Base-by-base conservation (phyloP, 192 early-diverging fungal species). In the Linnemannia exigua region DNA sequence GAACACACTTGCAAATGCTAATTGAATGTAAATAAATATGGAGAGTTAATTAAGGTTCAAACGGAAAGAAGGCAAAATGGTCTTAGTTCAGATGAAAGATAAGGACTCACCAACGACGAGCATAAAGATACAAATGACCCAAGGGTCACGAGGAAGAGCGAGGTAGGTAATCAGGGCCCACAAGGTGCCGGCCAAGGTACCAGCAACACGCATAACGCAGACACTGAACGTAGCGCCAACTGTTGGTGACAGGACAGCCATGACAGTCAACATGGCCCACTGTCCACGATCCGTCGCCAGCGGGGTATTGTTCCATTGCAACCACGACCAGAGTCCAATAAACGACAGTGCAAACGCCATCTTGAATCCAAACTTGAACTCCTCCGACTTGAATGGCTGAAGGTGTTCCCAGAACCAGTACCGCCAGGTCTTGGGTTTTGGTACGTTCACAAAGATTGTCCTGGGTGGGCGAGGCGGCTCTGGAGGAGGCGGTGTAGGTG, bases 281-380 rank as follows among this genome's bases (percentile, higher is more conserved):
- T 90, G 89, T 31, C 91, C 89, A 50, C 89, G 85, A 41, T 84
- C 87, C 17, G 37, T 70, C 14, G 71, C 52, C 35, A 88, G 78
- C 52, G 79, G 72, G 0, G 35, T 69, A 25, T 47, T 72, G 54
- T 81, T 86, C 28, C 82, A 78, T 1, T 83, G 77, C 20, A 91
- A 44, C 69, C 88, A 91, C 1, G 91, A 89, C 50, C 84, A 88
- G 8, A 90, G 46, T 69, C 84, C 84, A 33, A 90, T 71, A 17
- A 89, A 72, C 0, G 79, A 61, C 1, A 91, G 78, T 17, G 85
- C 88, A 3, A 70, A 35, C 7, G 89, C 91, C 89, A 91, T 91
- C 73, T 91, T 91, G 72, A 91, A 81, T 1, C 82, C 85, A 79
- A 89, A 91, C 73, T 90, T 89, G 80, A 88, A 79, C 25, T 90